phyloP scores from a whole-genome alignment of 179 eudicot species.

The Vitellaria paradoxa region DNA sequence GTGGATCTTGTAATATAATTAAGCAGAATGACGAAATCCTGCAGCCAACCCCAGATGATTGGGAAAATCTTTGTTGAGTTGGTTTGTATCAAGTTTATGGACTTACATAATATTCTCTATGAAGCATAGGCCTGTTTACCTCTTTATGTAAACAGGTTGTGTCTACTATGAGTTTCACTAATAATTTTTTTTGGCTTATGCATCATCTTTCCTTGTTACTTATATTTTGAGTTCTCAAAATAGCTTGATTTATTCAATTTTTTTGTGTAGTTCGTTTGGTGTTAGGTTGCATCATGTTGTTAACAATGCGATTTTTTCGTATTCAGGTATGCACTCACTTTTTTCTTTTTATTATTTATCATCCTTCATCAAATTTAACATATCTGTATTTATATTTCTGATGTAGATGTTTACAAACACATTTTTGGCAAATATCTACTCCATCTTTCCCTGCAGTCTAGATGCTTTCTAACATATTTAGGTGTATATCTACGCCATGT shows the following conservation, averaged over 20 bases:
- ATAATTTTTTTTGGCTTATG: background rate
- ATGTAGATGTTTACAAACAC: background rate
- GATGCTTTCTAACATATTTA: background rate
- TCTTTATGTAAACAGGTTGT: background rate
- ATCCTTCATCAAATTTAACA: background rate
- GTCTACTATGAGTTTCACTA: background rate
- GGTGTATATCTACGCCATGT: background rate
- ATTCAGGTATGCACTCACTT: conserved; percentile 51
- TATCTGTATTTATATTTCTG: background rate
- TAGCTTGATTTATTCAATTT: conserved; percentile 1
- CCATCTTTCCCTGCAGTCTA: no score
- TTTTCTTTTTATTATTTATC: background rate
- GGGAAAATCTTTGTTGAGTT: background rate
- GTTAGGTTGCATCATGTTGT: conserved; percentile 69
- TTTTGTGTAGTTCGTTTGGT: conserved; percentile 67
- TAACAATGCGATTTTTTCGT: conserved; percentile 73
- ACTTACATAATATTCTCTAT: background rate
- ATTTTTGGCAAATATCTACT: no score
- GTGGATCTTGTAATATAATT: no score
- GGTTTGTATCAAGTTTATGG: background rate
- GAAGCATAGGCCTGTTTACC: conserved; percentile 1
- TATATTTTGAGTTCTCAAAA: background rate
- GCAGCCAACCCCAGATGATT: background rate
- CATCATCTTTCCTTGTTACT: background rate
- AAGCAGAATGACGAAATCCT: background rate